Evolutionary conservation across 2,329 filamentous ascomycete species (phyloP).

Genomic region (Aspergillus versicolor): DNA sequence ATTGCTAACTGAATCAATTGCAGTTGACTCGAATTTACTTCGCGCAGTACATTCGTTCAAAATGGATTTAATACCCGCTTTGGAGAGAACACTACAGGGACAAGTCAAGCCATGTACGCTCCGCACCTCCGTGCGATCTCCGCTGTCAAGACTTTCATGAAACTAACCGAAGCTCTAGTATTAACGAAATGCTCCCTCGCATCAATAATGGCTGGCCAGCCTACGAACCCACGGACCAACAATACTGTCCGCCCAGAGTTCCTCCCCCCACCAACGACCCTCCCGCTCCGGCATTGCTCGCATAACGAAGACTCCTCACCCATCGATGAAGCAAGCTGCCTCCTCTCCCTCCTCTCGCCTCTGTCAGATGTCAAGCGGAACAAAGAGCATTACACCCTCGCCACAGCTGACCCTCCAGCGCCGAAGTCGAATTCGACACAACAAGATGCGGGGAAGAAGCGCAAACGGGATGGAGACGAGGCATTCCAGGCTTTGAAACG

Average conservation of each 20-base stretch:
- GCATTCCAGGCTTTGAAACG: slow-evolving; percentile 33
- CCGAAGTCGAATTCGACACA: slow-evolving; percentile 22
- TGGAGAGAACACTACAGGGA: slow-evolving; percentile 82
- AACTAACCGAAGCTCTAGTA: slow-evolving; percentile 49
- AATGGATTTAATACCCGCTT: slow-evolving; percentile 77
- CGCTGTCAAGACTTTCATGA: neutral
- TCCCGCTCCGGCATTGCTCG: slow-evolving; percentile 49
- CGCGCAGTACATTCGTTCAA: slow-evolving; percentile 78
- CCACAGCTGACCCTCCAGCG: slow-evolving; percentile 40
- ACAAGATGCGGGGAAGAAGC: slow-evolving; percentile 25
- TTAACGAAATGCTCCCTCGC: slow-evolving; percentile 67
- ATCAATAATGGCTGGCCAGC: slow-evolving; percentile 41
- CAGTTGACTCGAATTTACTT: slow-evolving; percentile 82
- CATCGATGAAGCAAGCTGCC: slow-evolving; percentile 46
- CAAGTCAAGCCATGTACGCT: slow-evolving; percentile 75
- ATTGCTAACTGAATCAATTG: slow-evolving; percentile 11
- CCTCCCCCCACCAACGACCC: slow-evolving; percentile 45
- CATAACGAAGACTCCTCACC: slow-evolving; percentile 44
- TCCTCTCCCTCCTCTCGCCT: slow-evolving; percentile 45
- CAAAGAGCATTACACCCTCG: slow-evolving; percentile 50
- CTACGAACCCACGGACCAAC: slow-evolving; percentile 39
- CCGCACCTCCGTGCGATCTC: neutral
- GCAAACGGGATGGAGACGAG: slow-evolving; percentile 34
- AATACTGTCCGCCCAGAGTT: slow-evolving; percentile 41
- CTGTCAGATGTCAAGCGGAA: slow-evolving; percentile 42